Evolutionary conservation across 495 filamentous ascomycete genomes (phyloP).

Genomic region (Glarea lozoyensis): DNA sequence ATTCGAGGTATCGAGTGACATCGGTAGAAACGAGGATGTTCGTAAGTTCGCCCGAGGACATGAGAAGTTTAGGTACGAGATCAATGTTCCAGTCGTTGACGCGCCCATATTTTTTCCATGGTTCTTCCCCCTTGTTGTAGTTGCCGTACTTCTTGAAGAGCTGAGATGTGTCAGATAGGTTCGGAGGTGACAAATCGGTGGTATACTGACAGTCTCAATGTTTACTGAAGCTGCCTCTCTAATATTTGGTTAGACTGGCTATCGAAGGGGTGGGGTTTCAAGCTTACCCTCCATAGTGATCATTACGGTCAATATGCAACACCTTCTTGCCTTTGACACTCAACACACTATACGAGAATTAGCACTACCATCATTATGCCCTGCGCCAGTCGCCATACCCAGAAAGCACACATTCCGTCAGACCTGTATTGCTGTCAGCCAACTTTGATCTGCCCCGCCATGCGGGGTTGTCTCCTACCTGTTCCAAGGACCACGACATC

Average conservation of each 20-base stretch:
- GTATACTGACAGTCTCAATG: conserved; percentile 67
- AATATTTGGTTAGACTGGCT: conserved; percentile 15
- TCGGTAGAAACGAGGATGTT: conserved; percentile 96
- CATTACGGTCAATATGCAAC: conserved; percentile 96
- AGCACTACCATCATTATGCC: background rate
- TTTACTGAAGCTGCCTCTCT: conserved; percentile 93
- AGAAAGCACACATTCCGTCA: conserved; percentile 98
- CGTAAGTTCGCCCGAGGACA: conserved; percentile 96
- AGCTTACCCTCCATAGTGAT: conserved; percentile 92
- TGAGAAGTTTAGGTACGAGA: conserved; percentile 93
- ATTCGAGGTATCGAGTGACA: conserved; percentile 94
- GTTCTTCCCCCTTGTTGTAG: conserved; percentile 69
- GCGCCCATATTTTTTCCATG: conserved; percentile 94
- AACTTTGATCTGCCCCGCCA: conserved; percentile 13
- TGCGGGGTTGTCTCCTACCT: conserved; percentile 48
- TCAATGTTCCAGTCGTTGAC: conserved; percentile 99
- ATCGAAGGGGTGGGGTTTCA: conserved; percentile 16
- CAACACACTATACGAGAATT: conserved; percentile 55
- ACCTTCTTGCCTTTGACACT: conserved; percentile 99
- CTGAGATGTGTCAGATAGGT: conserved; percentile 31
- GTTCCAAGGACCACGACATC: conserved; percentile 98
- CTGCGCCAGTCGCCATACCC: conserved; percentile 49
- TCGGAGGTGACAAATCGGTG: conserved; percentile 13
- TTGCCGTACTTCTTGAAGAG: conserved; percentile 95
- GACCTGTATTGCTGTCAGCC: conserved; percentile 43